Evolutionary conservation across 2,329 filamentous ascomycete species (phyloP).

Genomic region (Capronia epimyces): DNA sequence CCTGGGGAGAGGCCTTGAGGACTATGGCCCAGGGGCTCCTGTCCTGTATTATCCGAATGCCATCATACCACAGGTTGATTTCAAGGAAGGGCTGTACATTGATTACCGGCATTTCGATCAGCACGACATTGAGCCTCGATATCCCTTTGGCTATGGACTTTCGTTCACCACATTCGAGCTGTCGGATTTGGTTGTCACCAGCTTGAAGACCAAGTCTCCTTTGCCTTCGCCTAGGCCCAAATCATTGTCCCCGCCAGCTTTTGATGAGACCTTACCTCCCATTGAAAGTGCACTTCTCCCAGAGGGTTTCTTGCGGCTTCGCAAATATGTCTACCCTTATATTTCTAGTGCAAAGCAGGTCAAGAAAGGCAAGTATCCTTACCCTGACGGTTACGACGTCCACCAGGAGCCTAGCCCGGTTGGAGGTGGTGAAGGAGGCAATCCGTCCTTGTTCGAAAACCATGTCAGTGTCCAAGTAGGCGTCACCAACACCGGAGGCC

Average conservation of each 20-base stretch:
- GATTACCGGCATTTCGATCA: conserved; percentile 90
- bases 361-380: conserved; percentile 42
- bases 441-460: conserved; percentile 59
- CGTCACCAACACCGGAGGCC: conserved; percentile 26
- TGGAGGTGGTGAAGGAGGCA: conserved; percentile 64
- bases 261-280: conserved; percentile 52
- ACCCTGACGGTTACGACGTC: conserved; percentile 53
- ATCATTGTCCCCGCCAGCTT: conserved; percentile 48
- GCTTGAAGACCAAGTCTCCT: conserved; percentile 46
- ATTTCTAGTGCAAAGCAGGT: conserved; percentile 50
- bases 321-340: conserved; percentile 71
- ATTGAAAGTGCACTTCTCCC: conserved; percentile 58
- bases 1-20: conserved; percentile 65
- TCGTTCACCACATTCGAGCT: conserved; percentile 72
- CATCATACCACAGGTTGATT: conserved; percentile 72
- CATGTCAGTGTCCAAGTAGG: conserved; percentile 37
- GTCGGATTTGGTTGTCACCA: conserved; percentile 47
- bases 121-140: conserved; percentile 65
- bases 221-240: conserved; percentile 42
- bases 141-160: conserved; percentile 80
- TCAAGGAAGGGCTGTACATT: conserved; percentile 75
- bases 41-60: conserved; percentile 65
- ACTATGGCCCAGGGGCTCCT: conserved; percentile 69
- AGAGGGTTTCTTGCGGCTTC: conserved; percentile 52
- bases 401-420: conserved; percentile 53